A percentile compares a stretch with the other conserved stretches of the same genome.
Evolutionary conservation across 2,329 filamentous ascomycete genomes (phyloP).

Genomic region (Cyphellophora europaea): DNA sequence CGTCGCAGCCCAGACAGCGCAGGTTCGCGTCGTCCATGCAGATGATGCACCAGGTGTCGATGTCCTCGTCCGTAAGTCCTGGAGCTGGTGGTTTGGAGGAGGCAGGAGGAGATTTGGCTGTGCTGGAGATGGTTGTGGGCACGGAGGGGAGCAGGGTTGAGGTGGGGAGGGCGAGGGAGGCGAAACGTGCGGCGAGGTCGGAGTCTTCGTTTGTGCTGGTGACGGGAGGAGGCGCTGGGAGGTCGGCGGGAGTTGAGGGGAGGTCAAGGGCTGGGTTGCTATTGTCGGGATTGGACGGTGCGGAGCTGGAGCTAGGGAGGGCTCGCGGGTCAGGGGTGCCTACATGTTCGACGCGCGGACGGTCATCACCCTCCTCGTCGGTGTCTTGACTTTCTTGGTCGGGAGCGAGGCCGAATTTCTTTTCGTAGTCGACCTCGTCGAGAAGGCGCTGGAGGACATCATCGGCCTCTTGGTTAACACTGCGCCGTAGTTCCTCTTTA

Average conservation of each 20-base stretch:
- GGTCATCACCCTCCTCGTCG: slow-evolving; percentile 3
- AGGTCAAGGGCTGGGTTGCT: slow-evolving; percentile 6
- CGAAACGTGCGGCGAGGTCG: slow-evolving; percentile 17
- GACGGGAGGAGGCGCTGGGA: slow-evolving; percentile 7
- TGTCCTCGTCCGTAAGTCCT: slow-evolving; percentile 56
- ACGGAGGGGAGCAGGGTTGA: slow-evolving; percentile 16
- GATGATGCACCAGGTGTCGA: slow-evolving; percentile 70
- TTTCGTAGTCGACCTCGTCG: slow-evolving; percentile 19
- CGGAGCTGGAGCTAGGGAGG: not conserved
- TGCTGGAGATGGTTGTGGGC: slow-evolving; percentile 11
- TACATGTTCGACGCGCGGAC: not conserved
- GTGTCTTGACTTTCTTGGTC: slow-evolving; percentile 4
- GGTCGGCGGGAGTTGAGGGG: slow-evolving; percentile 11
- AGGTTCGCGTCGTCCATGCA: slow-evolving; percentile 71
- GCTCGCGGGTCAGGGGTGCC: not conserved
- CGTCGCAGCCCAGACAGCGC: slow-evolving; percentile 62
- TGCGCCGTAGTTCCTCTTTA: slow-evolving; percentile 1
- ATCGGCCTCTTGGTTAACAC: slow-evolving; percentile 19
- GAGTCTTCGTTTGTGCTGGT: slow-evolving; percentile 9
- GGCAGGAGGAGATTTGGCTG: not conserved
- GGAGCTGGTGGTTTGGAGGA: slow-evolving; percentile 16
- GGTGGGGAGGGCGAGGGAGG: slow-evolving; percentile 10
- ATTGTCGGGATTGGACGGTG: not conserved
- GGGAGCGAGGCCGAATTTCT: slow-evolving; percentile 1
- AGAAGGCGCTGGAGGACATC: slow-evolving; percentile 22